A percentile compares a stretch with the other conserved stretches of the same genome.
Evolutionary conservation across 768 basidiomycete genomes (phyloP).

Genomic region (Dentipellis sp.): DNA sequence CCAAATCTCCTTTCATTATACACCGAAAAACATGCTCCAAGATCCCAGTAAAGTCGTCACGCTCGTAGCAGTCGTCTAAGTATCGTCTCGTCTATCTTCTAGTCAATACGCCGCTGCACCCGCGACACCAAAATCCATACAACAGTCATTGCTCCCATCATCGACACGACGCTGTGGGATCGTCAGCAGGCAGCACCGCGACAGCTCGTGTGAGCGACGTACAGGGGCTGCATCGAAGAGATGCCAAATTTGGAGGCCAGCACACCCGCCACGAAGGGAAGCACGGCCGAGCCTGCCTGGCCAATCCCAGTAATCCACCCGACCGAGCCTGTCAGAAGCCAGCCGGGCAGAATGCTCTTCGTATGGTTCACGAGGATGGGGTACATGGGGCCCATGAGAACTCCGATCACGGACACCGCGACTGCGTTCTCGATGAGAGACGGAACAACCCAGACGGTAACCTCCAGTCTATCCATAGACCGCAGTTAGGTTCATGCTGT

Average conservation of each 20-base stretch:
- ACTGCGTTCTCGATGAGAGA: slow-evolving; percentile 42
- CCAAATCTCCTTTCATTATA: not conserved
- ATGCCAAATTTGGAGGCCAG: slow-evolving; percentile 57
- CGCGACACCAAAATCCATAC: slow-evolving; percentile 45
- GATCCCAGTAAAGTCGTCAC: not conserved
- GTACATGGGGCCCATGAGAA: slow-evolving; percentile 41
- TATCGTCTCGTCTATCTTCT: not conserved
- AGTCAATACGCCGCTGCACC: slow-evolving; percentile 1
- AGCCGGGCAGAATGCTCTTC: slow-evolving; percentile 57
- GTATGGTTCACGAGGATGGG: slow-evolving; percentile 62
- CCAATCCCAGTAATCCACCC: slow-evolving; percentile 37
- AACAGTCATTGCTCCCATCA: slow-evolving; percentile 52
- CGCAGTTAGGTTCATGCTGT: not conserved
- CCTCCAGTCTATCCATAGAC: slow-evolving; percentile 26
- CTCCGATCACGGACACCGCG: slow-evolving; percentile 26
- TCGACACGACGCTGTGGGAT: slow-evolving; percentile 40
- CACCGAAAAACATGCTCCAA: not conserved
- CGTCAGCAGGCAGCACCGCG: not conserved
- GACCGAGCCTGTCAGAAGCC: slow-evolving; percentile 51
- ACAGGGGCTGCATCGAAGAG: slow-evolving; percentile 53
- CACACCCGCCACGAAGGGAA: slow-evolving; percentile 68
- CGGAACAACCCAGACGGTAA: slow-evolving; percentile 45
- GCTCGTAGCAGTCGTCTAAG: not conserved
- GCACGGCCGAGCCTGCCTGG: slow-evolving; percentile 59
- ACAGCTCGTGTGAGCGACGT: slow-evolving; percentile 18